Evolutionary conservation across 176 grass and related monocot genomes (phyloP).

Genomic region (Carex kokanica): DNA sequence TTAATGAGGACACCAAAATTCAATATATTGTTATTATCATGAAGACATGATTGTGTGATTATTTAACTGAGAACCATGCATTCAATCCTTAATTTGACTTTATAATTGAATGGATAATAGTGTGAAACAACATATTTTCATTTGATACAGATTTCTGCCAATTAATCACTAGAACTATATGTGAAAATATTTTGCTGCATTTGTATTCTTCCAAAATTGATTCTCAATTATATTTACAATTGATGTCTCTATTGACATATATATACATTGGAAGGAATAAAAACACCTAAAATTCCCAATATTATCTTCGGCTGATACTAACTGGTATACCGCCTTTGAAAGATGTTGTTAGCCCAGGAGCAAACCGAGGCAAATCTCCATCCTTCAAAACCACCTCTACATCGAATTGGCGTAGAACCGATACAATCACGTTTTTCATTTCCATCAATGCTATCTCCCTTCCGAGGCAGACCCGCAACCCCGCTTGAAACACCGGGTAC

Average conservation of each 20-base stretch:
- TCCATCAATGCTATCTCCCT: constrained; percentile 85
- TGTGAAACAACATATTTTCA: not conserved
- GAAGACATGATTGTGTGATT: not conserved
- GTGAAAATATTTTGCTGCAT: not conserved
- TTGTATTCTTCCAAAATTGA: not conserved
- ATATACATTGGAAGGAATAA: not conserved
- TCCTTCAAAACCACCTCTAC: constrained; percentile 41
- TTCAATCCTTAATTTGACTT: not conserved
- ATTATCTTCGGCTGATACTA: constrained; percentile 42
- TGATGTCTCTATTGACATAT: not conserved
- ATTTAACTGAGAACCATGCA: not conserved
- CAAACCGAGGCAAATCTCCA: constrained; percentile 49
- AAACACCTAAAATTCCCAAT: constrained; percentile 1
- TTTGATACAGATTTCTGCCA: no score
- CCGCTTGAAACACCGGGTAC: constrained; percentile 86
- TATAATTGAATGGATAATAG: not conserved
- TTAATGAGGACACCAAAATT: no score
- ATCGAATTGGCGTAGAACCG: constrained; percentile 62
- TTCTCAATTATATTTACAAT: not conserved
- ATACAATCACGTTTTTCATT: constrained; percentile 72
- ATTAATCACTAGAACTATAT: not conserved
- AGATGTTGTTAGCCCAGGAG: constrained; percentile 55
- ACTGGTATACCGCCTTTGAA: constrained; percentile 68
- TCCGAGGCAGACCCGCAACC: constrained; percentile 70
- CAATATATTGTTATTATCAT: no score